Conservation (phyloP, 441 rosid species). For the Populus hybrid region DNA sequence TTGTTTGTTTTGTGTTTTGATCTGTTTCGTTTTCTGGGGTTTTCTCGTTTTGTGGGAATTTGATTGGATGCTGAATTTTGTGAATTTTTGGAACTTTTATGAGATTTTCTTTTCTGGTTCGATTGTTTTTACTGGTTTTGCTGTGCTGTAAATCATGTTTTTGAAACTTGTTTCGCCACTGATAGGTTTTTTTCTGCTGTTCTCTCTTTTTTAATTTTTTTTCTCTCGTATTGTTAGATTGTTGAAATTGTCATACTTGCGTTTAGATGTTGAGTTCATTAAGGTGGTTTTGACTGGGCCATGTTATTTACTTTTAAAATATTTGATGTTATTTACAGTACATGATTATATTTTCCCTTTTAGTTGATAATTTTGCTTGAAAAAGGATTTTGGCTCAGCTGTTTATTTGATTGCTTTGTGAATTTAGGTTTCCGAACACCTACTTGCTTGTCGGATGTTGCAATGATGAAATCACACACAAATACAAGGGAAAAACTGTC, state of each 20-base stretch:
- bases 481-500: constrained; percentile 78
- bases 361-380: neutral
- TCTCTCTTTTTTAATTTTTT: neutral
- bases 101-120: neutral
- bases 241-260: neutral
- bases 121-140: neutral
- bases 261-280: neutral
- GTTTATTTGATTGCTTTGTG: neutral
- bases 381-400: neutral
- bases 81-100: neutral
- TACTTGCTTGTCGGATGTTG: constrained; percentile 76
- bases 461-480: constrained; percentile 66
- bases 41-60: neutral
- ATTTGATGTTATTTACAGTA: neutral
- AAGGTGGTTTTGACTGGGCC: neutral
- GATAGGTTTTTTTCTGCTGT: neutral
- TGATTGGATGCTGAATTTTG: neutral
- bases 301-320: neutral
- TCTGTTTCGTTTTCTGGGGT: neutral
- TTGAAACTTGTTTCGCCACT: neutral
- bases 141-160: neutral
- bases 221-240: neutral
- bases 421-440: constrained; percentile 65
- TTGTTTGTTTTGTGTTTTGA: neutral
- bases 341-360: neutral